phyloP scores from a whole-genome alignment of 1,284 basidiomycete species.

The Tilletiopsis washingtonensis region DNA sequence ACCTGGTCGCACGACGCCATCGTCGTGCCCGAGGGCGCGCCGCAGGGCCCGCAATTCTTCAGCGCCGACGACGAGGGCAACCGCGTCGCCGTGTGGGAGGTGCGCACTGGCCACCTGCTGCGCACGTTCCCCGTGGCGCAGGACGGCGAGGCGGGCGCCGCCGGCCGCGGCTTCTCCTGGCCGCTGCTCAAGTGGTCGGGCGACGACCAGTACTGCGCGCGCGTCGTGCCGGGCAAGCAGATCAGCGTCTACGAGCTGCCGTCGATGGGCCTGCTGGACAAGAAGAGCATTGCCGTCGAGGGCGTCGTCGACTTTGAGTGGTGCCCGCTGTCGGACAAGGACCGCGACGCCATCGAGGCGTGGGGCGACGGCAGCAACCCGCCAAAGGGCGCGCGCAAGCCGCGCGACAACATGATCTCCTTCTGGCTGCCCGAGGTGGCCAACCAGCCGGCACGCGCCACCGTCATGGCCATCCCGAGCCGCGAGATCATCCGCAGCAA shows the following conservation, averaged over 20 bases:
- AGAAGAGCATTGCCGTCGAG: slow-evolving; percentile 96
- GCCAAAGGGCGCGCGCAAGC: slow-evolving; percentile 50
- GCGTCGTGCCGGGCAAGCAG: slow-evolving; percentile 77
- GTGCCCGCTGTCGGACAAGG: slow-evolving; percentile 84
- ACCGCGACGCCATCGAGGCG: slow-evolving; percentile 54
- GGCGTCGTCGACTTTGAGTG: slow-evolving; percentile 99
- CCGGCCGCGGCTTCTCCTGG: slow-evolving; percentile 67
- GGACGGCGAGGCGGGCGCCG: slow-evolving; percentile 44
- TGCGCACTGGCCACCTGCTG: slow-evolving; percentile 82
- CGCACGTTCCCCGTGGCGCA: slow-evolving; percentile 73
- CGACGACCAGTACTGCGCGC: slow-evolving; percentile 89
- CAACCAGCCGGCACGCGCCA: slow-evolving; percentile 95
- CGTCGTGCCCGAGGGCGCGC: slow-evolving; percentile 70
- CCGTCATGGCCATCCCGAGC: slow-evolving; percentile 79
- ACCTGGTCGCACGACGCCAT: slow-evolving; percentile 98
- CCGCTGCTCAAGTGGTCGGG: slow-evolving; percentile 95
- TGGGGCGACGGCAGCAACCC: slow-evolving; percentile 16
- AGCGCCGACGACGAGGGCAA: slow-evolving; percentile 93
- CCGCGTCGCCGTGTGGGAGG: slow-evolving; percentile 95
- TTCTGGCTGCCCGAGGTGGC: slow-evolving; percentile 95
- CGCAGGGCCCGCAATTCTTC: slow-evolving; percentile 58
- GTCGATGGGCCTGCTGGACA: slow-evolving; percentile 85
- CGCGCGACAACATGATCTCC: slow-evolving; percentile 80
- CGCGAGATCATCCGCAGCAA: slow-evolving; percentile 81
- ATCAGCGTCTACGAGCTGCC: slow-evolving; percentile 96